Base-by-base conservation (phyloP, 179 eudicot species). In the Vitellaria paradoxa region DNA sequence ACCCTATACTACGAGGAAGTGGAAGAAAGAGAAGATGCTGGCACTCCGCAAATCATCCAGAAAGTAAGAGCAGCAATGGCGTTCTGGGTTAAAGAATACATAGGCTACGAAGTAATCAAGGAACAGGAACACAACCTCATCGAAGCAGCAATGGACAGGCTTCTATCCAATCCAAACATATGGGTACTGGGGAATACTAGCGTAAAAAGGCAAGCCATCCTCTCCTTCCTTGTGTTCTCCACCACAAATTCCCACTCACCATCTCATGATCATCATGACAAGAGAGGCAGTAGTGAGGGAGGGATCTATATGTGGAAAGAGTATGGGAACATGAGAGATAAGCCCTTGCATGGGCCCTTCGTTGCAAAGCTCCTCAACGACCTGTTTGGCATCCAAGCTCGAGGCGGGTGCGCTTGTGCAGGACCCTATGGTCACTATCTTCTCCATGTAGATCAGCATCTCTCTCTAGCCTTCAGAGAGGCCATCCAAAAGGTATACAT, bases 391-490 rank as follows among this genome's bases (percentile, higher is more conserved):
- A 87, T 93, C 24, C 98, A 93, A 76, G 93, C 91, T 53, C 83
- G 97, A 65, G 98, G 97, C 9, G 98, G 97, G 1, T 93, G 98
- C 76, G 90, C 97, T 61, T 93, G 98, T 82, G 97, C 98, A 7
- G 98, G 95, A 40, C 97, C 98, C 0, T 93, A 93, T 77, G 98
- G 87, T 9, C 98, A 93, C 62, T 67, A 59, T 45, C 77, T 93
- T 83, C 94, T 92, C 64, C 70, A 82, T 26, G 83, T 93, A 59
- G 90, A 88, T 15, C 76, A 80, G 69, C 47, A 83, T n/a, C 76
- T 21, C 30, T 93, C 98, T 10, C 85, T 87, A 5, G 93, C 85
- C 56, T 77, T 91, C 17, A 81, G 89, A 82, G 81, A 91, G 3
- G 68, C 79, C 30, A 84, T 93, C 55, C 74, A 89, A 80, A 83